Conservation (phyloP, 2,329 filamentous ascomycete genomes). For the Aspergillus terreus region DNA sequence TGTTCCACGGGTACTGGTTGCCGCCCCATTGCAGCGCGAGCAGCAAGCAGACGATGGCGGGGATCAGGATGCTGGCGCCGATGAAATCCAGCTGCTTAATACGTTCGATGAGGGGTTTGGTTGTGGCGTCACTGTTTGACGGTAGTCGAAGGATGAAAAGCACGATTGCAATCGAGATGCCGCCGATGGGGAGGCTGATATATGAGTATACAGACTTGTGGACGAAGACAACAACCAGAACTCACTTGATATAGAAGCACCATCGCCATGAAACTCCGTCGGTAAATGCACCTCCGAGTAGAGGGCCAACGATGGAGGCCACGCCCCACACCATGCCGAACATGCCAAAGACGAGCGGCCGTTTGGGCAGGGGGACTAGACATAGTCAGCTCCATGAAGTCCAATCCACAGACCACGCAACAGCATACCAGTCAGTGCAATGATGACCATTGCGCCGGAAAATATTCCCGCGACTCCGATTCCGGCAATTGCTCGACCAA, state of each 20-base stretch:
- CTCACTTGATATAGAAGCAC: conserved; percentile 44
- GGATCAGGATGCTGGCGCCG: conserved; percentile 30
- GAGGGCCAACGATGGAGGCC: conserved; percentile 41
- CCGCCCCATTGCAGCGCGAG: conserved; percentile 25
- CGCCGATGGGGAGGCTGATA: conserved; percentile 36
- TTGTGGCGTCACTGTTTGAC: conserved; percentile 22
- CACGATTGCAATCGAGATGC: conserved; percentile 42
- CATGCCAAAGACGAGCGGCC: conserved; percentile 42
- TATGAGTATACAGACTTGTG: background rate
- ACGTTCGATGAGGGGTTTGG: conserved; percentile 33
- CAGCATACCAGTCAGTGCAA: conserved; percentile 18
- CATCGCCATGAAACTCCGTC: conserved; percentile 38
- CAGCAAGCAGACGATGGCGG: conserved; percentile 19
- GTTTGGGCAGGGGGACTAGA: conserved; percentile 50
- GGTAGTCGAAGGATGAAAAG: conserved; percentile 46
- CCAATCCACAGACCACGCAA: background rate
- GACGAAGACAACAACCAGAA: background rate
- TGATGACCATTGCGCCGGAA: conserved; percentile 22
- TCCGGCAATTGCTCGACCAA: conserved; percentile 36
- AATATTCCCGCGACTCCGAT: conserved; percentile 35
- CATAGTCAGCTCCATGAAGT: background rate
- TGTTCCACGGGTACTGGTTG: conserved; percentile 17
- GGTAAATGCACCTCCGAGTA: conserved; percentile 45
- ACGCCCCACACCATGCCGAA: conserved; percentile 57
- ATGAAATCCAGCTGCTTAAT: conserved; percentile 38